phyloP scores from a whole-genome alignment of 768 basidiomycete genomes.

The Agaricus sinodeliciosus region DNA sequence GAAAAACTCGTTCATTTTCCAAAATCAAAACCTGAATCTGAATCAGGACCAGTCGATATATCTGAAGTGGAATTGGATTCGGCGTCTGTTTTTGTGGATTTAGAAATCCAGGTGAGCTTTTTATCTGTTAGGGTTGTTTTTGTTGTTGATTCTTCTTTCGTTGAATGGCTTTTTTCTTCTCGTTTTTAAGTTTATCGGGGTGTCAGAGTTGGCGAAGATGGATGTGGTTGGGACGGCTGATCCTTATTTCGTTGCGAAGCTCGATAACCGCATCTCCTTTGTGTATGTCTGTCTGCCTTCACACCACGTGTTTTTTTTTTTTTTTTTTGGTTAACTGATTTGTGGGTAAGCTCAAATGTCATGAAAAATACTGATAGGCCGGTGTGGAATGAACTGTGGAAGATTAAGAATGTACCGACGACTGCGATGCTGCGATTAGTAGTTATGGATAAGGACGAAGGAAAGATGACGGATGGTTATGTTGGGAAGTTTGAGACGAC shows the following conservation, averaged over 20 bases:
- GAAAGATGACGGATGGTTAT: slow-evolving; percentile 48
- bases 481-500: slow-evolving; percentile 57
- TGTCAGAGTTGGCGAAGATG: slow-evolving; percentile 61
- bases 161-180: background rate
- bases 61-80: slow-evolving; percentile 15
- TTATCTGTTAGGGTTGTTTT: slow-evolving; percentile 1
- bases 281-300: slow-evolving; percentile 42
- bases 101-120: slow-evolving; percentile 42
- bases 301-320: no score
- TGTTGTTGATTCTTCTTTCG: background rate
- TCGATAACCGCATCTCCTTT: slow-evolving; percentile 56
- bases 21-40: slow-evolving; percentile 19
- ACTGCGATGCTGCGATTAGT: slow-evolving; percentile 50
- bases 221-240: slow-evolving; percentile 59
- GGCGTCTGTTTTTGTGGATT: slow-evolving; percentile 42
- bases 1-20: slow-evolving; percentile 20
- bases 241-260: slow-evolving; percentile 65
- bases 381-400: slow-evolving; percentile 75
- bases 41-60: background rate
- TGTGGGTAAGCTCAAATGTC: slow-evolving; percentile 73
- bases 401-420: slow-evolving; percentile 63
- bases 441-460: slow-evolving; percentile 63
- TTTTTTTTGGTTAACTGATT: no score
- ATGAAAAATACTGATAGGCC: slow-evolving; percentile 49
- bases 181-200: slow-evolving; percentile 55